These are phyloP conservation scores for Rubia balearica DNA, from an alignment of 305 asterid genomes.

Conservation along the genomic window DNA sequence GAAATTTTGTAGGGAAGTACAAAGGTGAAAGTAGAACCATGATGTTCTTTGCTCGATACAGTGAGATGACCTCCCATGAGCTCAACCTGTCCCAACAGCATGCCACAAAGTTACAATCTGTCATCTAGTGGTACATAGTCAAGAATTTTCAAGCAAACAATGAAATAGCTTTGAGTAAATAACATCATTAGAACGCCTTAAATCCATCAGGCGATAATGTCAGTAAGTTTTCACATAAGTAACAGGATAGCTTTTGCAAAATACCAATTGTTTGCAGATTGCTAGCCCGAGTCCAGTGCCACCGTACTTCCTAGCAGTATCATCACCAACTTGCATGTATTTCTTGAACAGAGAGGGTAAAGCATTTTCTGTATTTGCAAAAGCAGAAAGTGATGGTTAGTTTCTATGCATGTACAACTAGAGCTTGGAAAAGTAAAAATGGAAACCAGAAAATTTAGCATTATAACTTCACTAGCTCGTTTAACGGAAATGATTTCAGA, in stretches of 20 bases:
- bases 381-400: constrained; percentile 7
- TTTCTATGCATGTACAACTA: constrained; percentile 2
- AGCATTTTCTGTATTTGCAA: constrained; percentile 52
- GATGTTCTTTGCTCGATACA: constrained; percentile 59
- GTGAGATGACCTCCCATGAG: constrained; percentile 93
- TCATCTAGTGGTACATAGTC: neutral
- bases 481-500: neutral
- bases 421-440: neutral
- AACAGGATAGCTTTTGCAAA: neutral
- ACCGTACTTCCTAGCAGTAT: constrained; percentile 92
- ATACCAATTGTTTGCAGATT: constrained; percentile 84
- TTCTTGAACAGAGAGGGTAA: constrained; percentile 71
- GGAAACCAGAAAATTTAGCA: neutral
- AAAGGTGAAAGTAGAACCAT: constrained; percentile 81
- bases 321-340: constrained; percentile 93
- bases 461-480: neutral
- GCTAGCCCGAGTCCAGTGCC: constrained; percentile 96
- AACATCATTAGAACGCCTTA: neutral
- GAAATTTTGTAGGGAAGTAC: constrained; percentile 71
- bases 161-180: neutral
- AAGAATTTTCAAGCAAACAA: neutral
- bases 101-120: neutral
- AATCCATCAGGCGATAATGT: neutral
- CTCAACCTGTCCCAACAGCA: constrained; percentile 56
- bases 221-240: neutral